Evolutionary conservation across 2,329 filamentous ascomycete species (phyloP), one percentile per base, ranked within the genome.

Genomic region (Pseudonectria buxi): DNA sequence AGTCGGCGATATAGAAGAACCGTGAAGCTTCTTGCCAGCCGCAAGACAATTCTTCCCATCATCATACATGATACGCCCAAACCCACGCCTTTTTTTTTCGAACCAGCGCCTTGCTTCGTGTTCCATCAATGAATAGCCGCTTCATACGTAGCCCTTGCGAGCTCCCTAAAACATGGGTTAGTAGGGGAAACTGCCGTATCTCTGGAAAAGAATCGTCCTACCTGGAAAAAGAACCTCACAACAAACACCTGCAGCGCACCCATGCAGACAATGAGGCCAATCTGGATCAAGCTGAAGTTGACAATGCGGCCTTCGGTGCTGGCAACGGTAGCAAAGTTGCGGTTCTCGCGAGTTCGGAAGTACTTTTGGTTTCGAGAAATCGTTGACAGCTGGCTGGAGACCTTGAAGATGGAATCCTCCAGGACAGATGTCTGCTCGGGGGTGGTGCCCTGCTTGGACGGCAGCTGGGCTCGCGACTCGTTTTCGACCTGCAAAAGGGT

Each of bases 331-430:
- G 86, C 94, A 68, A 98, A 96, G 68, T 98, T 98, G 44, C 92
- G 78, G 74, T 98, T 98, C 73, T 98, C 92, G 49, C 92, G 81
- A 3, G 92, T 98, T 45, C 94, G 85, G 80, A 98, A 98, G 72
- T 98, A 98, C 63, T 98, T 98, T 59, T 98, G 92, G 70, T 95
- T 95, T 56, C 92, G 79, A 28, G 86, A 88, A 58, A 98, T 92
- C 44, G 89, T 95, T 11, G 88, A 95, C 33, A 98, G 70, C 58
- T 94, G 87, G 45, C 86, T 82, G 10, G 88, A 95, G 41, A 98
- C 75, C 70, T 95, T 95, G 71, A 92, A 87, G 54, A 96, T 84
- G 27, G 87, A 90, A 67, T 98, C 90, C 62, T 96, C 90, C 32
- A 98, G 74, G 7, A 78, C 77, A 30, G 81, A 81, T 2, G 90